Percentiles rank a stretch among this genome's conserved stretches.
phyloP scores from a whole-genome alignment of 2,329 filamentous ascomycete genomes.

The Intubia oerlemansii region DNA sequence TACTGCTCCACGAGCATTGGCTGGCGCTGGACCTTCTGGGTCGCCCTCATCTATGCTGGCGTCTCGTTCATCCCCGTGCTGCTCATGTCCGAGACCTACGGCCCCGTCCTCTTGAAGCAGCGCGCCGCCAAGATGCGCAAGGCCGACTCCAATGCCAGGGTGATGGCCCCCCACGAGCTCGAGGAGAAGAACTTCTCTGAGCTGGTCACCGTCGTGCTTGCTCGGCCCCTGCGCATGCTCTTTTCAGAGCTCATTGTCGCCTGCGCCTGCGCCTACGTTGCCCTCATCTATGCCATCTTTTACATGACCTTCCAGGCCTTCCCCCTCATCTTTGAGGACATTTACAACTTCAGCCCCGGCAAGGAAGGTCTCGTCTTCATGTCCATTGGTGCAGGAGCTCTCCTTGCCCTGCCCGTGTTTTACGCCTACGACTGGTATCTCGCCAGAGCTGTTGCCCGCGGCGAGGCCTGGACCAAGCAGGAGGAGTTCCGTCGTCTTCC shows the following conservation, averaged over 20 bases:
- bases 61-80: slow-evolving; percentile 34
- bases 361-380: slow-evolving; percentile 47
- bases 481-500: slow-evolving; percentile 52
- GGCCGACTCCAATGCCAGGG: slow-evolving; percentile 21
- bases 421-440: slow-evolving; percentile 43
- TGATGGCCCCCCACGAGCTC: slow-evolving; percentile 40
- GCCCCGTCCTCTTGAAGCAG: slow-evolving; percentile 31
- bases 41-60: slow-evolving; percentile 46
- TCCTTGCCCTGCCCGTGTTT: slow-evolving; percentile 37
- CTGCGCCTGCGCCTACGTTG: slow-evolving; percentile 47
- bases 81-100: slow-evolving; percentile 45
- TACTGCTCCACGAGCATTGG: slow-evolving; percentile 34
- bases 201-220: slow-evolving; percentile 47
- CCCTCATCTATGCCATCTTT: slow-evolving; percentile 44
- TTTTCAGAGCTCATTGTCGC: slow-evolving; percentile 51
- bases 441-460: slow-evolving; percentile 23
- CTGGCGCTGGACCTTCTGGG: slow-evolving; percentile 54
- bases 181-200: slow-evolving; percentile 34
- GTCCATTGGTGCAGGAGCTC: slow-evolving; percentile 41
- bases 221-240: slow-evolving; percentile 52
- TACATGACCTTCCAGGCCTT: slow-evolving; percentile 62
- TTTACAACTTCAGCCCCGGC: slow-evolving; percentile 43
- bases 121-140: slow-evolving; percentile 36
- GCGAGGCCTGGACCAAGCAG: slow-evolving; percentile 33
- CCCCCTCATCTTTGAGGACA: slow-evolving; percentile 41